Evolutionary conservation across 495 filamentous ascomycete genomes (phyloP).

Genomic region (Tuber melanosporum): DNA sequence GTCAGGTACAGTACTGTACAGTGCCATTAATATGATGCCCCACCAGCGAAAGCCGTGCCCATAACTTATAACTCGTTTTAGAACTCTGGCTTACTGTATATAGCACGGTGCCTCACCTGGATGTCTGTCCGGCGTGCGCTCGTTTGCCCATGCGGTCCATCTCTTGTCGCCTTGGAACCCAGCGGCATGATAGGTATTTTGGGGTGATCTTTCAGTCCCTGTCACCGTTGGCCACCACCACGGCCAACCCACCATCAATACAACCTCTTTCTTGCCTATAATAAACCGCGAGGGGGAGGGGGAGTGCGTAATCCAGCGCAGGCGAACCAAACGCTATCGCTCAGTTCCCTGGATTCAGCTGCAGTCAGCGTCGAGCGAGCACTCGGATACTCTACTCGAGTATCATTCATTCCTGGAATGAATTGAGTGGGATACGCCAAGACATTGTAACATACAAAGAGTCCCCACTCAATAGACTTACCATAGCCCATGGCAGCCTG

Average conservation of each 20-base stretch:
- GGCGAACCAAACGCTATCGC: not conserved
- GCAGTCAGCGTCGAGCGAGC: not conserved
- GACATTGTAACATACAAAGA: not conserved
- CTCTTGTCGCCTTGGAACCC: not conserved
- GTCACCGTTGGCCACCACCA: not conserved
- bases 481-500: slow-evolving; percentile 37
- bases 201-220: not conserved
- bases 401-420: not conserved
- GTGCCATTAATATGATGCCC: not conserved
- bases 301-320: not conserved
- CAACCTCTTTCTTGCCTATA: not conserved
- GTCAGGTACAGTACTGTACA: not conserved
- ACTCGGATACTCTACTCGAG: not conserved
- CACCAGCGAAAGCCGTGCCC: not conserved
- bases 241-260: not conserved
- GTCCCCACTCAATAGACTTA: slow-evolving; percentile 14
- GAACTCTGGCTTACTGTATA: not conserved
- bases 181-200: not conserved
- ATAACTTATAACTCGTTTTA: not conserved
- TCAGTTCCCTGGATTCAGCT: not conserved
- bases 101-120: not conserved
- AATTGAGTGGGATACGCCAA: not conserved
- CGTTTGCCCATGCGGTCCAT: not conserved
- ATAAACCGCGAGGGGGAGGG: not conserved
- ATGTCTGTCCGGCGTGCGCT: not conserved